Conservation (phyloP, 495 filamentous ascomycete genomes). For the Penicillium ucsense region DNA sequence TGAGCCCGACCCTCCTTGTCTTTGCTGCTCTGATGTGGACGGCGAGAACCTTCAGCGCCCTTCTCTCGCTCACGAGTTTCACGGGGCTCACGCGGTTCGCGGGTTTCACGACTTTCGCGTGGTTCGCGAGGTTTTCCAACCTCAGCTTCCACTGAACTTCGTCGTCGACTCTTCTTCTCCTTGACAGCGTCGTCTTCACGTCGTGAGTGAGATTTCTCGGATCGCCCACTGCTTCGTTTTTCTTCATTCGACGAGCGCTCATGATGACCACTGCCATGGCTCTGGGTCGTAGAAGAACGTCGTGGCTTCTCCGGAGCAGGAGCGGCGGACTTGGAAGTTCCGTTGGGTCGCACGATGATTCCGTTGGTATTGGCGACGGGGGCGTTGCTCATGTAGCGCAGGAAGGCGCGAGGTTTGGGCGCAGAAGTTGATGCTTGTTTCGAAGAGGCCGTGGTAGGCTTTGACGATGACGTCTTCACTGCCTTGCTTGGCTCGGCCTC, state of each 20-base stretch:
- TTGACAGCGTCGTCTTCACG: conserved; percentile 9
- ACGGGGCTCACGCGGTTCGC: neutral
- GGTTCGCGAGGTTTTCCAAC: conserved; percentile 3
- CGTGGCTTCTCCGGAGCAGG: conserved; percentile 17
- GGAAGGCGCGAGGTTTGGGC: conserved; percentile 19
- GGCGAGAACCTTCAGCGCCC: conserved; percentile 15
- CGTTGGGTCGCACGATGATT: conserved; percentile 27
- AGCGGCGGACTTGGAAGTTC: conserved; percentile 18
- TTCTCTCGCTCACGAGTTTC: conserved; percentile 8
- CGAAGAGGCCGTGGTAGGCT: conserved; percentile 3
- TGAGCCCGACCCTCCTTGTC: conserved; percentile 14
- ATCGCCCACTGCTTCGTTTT: conserved; percentile 19
- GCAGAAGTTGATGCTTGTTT: conserved; percentile 17
- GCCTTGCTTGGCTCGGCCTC: conserved; percentile 11
- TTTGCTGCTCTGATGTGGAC: conserved; percentile 9
- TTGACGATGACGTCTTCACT: conserved; percentile 13
- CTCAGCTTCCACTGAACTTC: conserved; percentile 7
- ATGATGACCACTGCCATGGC: conserved; percentile 20
- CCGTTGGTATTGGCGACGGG: conserved; percentile 24
- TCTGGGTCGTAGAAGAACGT: conserved; percentile 22
- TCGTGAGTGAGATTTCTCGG: conserved; percentile 17
- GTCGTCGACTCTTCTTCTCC: conserved; percentile 8
- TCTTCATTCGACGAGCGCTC: conserved; percentile 18
- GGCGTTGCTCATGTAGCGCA: conserved; percentile 34
- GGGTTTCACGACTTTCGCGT: no score